phyloP scores from a whole-genome alignment of 108 stramenopile species.

The Schizochytrium sp. region DNA sequence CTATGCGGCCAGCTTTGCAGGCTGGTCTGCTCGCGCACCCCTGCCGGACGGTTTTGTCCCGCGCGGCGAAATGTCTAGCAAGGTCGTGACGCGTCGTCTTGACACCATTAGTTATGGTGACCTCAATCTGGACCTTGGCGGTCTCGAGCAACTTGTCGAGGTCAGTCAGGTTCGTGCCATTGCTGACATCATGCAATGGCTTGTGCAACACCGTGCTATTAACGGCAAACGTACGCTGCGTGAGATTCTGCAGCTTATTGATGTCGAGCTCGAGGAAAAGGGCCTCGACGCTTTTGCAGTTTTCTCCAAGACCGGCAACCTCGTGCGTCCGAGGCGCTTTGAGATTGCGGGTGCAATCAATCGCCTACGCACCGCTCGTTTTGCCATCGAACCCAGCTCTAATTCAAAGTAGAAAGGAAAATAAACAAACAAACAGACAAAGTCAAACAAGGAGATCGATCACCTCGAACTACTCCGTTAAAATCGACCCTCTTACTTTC shows the following conservation, averaged over 20 bases:
- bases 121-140: constrained; percentile 36
- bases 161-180: constrained; percentile 43
- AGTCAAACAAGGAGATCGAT: not conserved
- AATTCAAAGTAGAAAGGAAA: not conserved
- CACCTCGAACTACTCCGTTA: too few relatives aligned
- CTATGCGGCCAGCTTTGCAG: not conserved
- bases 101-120: constrained; percentile 37
- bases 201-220: not conserved
- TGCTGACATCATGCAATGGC: constrained; percentile 21
- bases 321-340: constrained; percentile 37
- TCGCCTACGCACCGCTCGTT: constrained; percentile 22
- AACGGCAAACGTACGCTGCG: not conserved
- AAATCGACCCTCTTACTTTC: too few relatives aligned
- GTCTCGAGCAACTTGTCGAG: constrained; percentile 48
- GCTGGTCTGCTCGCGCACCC: not conserved
- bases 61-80: not conserved
- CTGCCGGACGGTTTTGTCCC: not conserved
- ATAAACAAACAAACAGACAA: too few relatives aligned
- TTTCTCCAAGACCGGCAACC: constrained; percentile 4
- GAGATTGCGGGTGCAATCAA: constrained; percentile 38
- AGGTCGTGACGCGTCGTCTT: constrained; percentile 27
- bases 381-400: not conserved
- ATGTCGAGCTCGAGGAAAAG: constrained; percentile 16
- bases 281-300: constrained; percentile 26
- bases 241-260: constrained; percentile 28